Percentiles rank a stretch among this genome's conserved stretches.
Evolutionary conservation across 2,329 filamentous ascomycete genomes (phyloP).

Genomic region (Spiromastix sp.): DNA sequence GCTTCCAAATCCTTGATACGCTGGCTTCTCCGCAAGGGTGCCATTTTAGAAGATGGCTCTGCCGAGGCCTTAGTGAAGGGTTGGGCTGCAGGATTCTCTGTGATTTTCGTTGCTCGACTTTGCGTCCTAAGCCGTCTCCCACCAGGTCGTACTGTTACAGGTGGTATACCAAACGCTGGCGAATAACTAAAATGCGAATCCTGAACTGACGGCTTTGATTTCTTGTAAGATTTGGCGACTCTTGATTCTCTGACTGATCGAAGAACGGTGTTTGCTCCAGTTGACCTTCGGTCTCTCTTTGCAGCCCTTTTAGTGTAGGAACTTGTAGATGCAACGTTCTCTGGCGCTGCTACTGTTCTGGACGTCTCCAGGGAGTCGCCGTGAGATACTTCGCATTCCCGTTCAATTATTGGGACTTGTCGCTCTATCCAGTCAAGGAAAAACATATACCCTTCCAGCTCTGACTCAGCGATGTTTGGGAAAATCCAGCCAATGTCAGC

Average conservation of each 20-base stretch:
- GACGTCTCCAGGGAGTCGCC: neutral
- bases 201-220: conserved; percentile 3
- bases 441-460: conserved; percentile 2
- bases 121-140: neutral
- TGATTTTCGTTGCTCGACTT: neutral
- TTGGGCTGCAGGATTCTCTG: neutral
- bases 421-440: conserved; percentile 6
- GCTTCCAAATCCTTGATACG: conserved; percentile 2
- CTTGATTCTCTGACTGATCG: neutral
- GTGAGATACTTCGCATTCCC: conserved; percentile 2
- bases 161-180: neutral
- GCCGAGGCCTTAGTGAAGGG: neutral
- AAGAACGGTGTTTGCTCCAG: conserved; percentile 3
- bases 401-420: conserved; percentile 5
- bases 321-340: neutral
- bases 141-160: neutral
- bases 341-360: neutral
- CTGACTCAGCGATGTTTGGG: conserved; percentile 2
- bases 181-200: neutral
- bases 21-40: conserved; percentile 1
- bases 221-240: conserved; percentile 5
- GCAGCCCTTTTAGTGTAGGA: neutral
- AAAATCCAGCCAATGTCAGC: neutral
- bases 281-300: conserved; percentile 2
- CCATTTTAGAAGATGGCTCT: neutral